A percentile compares a stretch with the other conserved stretches of the same genome.
These are phyloP conservation scores for Kockiozyma suomiensis DNA, from an alignment of 805 yeast genomes.

Conservation along the genomic window DNA sequence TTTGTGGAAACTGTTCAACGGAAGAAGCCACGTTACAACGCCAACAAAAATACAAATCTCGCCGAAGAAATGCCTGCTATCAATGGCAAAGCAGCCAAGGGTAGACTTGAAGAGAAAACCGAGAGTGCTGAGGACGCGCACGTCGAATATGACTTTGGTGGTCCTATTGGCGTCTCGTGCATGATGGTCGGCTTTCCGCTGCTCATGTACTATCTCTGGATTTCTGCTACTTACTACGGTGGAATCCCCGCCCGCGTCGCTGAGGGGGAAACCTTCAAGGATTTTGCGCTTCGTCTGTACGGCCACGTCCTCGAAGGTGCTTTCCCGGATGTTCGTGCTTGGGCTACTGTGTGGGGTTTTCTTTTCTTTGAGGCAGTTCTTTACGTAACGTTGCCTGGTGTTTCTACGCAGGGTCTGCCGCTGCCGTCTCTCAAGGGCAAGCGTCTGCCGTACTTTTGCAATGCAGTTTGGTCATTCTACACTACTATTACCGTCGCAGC, in stretches of 20 bases:
- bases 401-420: constrained; percentile 95
- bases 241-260: constrained; percentile 74
- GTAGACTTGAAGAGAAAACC: too few relatives aligned
- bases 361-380: constrained; percentile 68
- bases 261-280: constrained; percentile 50
- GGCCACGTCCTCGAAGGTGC: constrained; percentile 40
- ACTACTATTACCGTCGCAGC: constrained; percentile 60
- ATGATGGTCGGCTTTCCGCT: constrained; percentile 93
- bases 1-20: constrained; percentile 22
- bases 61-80: neutral
- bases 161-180: constrained; percentile 82
- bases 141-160: constrained; percentile 82
- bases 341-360: constrained; percentile 72
- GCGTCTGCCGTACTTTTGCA: constrained; percentile 90
- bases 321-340: constrained; percentile 54
- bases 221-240: constrained; percentile 75
- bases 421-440: constrained; percentile 75
- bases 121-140: constrained; percentile 5
- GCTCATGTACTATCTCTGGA: constrained; percentile 97
- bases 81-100: neutral
- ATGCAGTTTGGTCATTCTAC: constrained; percentile 86
- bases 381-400: constrained; percentile 85
- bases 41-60: neutral
- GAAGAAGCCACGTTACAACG: neutral
- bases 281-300: constrained; percentile 47